Base-by-base conservation (phyloP, 371 early-diverging fungal species). In the Mucor mucedo region DNA sequence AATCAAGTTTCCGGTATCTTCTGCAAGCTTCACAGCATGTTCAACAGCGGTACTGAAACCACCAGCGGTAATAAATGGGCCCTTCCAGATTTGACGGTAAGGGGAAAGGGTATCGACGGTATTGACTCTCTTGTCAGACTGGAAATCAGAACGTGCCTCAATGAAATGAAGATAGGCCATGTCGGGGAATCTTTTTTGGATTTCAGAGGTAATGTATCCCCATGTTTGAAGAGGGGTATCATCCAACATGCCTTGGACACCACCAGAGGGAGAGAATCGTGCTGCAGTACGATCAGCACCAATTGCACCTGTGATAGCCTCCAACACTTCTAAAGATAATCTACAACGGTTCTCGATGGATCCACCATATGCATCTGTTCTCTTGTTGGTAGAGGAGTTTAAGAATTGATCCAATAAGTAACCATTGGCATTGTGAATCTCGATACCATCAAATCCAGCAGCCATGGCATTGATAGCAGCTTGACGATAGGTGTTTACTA, bases 351-450 rank as follows among this genome's bases (percentile, higher is more conserved):
- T 93, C 60, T 92, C 89, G 41, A 88, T 82, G 0, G 85, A 80
- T 4, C 93, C 92, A 58, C 89, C 91, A 66, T 94, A 96, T 40
- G 80, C 65, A 42, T 70, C 68, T 5, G 68, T 69, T 47, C 68
- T 59, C 39, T 85, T 68, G 76, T 96, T 96, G 42, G 85, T 78
- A 9, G 52, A 60, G 13, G 69, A 65, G 42, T 77, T 73, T 40
- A 77, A 56, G 52, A 92, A 91, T 58, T 87, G 84, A 61, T 84
- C 78, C 47, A 88, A 39, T 38, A 91, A 76, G 68, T 89, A 91
- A 9, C 90, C 89, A 52, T 90, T 85, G 0, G 89, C 90, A 54
- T 70, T 84, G 66, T 93, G 93, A 28, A 93, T 75, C 60, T 92
- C 88, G 5, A 93, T 71, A 35, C 84, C 89, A 54, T 91, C 88